Percentiles rank a stretch among this genome's conserved stretches.
Conservation (phyloP, 345 rosid genomes). For the Arabis hirsuta region DNA sequence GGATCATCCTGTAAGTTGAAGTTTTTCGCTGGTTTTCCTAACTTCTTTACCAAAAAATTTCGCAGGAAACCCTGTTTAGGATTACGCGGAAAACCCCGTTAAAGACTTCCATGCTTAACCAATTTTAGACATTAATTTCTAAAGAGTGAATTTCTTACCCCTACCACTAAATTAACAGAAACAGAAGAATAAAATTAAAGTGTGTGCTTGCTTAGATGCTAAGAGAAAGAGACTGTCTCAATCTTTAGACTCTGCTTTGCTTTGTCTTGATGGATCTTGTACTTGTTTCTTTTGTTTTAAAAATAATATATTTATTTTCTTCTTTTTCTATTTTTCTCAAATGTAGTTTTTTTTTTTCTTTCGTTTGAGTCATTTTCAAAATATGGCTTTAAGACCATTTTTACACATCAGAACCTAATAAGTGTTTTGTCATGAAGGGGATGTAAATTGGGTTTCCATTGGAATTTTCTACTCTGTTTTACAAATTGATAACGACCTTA, state of each 20-base stretch:
- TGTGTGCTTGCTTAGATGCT: constrained; percentile 36
- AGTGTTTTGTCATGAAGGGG: constrained; percentile 39
- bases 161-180: not conserved
- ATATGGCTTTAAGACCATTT: constrained; percentile 37
- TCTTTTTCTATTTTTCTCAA: constrained; percentile 9
- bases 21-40: too few relatives aligned
- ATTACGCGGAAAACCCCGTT: too few relatives aligned
- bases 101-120: too few relatives aligned
- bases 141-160: too few relatives aligned
- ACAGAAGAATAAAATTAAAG: not conserved
- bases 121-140: too few relatives aligned
- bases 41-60: too few relatives aligned
- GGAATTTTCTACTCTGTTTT: constrained; percentile 38
- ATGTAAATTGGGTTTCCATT: constrained; percentile 33
- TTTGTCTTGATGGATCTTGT: constrained; percentile 25
- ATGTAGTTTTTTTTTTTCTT: constrained; percentile 7
- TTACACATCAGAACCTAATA: constrained; percentile 49
- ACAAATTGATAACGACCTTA: constrained; percentile 36
- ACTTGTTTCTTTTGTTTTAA: constrained; percentile 20
- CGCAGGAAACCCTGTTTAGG: too few relatives aligned
- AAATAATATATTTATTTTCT: not conserved
- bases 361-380: constrained; percentile 31
- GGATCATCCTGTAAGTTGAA: too few relatives aligned
- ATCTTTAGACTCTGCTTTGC: constrained; percentile 18
- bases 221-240: constrained; percentile 31